A percentile compares a stretch with the other conserved stretches of the same genome.
These are phyloP conservation scores for Gracilaria gracilis DNA, from an alignment of 23 red algal species.

Conservation along the genomic window DNA sequence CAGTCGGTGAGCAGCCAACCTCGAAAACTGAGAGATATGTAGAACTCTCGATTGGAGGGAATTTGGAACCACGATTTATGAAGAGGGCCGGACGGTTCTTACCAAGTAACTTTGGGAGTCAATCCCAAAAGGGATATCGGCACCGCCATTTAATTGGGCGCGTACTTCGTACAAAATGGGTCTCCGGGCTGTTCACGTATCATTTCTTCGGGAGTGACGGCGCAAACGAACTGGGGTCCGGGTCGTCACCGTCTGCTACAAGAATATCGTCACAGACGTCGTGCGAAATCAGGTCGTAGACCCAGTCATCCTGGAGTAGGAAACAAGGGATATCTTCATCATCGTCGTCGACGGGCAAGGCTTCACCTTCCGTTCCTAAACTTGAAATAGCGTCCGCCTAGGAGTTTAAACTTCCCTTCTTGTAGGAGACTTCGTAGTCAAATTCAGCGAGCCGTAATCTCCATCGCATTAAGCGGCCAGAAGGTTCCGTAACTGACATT, in stretches of 20 bases:
- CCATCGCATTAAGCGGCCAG: too few species aligned
- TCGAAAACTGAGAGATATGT: neutral
- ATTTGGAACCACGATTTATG: neutral
- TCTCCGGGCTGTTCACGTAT: neutral
- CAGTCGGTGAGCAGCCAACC: neutral
- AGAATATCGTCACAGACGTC: too few species aligned
- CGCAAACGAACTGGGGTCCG: neutral
- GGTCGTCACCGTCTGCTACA: neutral
- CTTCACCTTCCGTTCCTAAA: too few species aligned
- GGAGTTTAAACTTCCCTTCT: too few species aligned
- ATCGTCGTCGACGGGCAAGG: too few species aligned
- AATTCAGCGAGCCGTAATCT: too few species aligned
- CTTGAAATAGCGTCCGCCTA: too few species aligned
- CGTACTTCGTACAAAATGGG: conserved; percentile 21
- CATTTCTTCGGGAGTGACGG: conserved; percentile 3
- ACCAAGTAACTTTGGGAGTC: neutral
- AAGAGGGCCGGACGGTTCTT: neutral
- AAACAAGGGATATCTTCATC: too few species aligned
- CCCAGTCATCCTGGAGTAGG: too few species aligned
- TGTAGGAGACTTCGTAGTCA: too few species aligned
- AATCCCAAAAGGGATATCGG: neutral
- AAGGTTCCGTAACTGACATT: too few species aligned
- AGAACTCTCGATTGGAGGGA: neutral
- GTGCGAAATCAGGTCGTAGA: too few species aligned
- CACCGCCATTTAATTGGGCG: conserved; percentile 10